phyloP scores from a whole-genome alignment of 2,329 filamentous ascomycete species.

The Paracorniculantispora psalliotae region DNA sequence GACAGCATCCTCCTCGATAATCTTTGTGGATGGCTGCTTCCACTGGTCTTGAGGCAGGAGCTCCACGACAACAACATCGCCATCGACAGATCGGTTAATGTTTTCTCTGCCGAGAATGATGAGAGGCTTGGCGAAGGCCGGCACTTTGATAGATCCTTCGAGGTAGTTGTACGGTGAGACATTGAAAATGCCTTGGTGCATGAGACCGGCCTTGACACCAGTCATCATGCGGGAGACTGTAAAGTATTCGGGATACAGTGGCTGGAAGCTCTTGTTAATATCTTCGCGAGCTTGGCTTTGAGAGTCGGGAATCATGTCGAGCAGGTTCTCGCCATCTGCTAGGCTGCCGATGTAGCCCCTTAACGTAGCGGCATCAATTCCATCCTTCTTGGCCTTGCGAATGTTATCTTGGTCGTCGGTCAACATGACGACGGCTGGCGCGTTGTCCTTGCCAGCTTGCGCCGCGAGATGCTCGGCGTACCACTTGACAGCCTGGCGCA shows the following conservation, averaged over 20 bases:
- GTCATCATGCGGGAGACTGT: slow-evolving; percentile 92
- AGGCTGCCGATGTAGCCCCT: slow-evolving; percentile 77
- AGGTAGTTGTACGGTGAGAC: slow-evolving; percentile 98
- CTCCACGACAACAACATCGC: slow-evolving; percentile 89
- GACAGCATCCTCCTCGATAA: slow-evolving; percentile 87
- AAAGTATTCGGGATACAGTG: slow-evolving; percentile 86
- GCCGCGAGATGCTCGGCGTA: slow-evolving; percentile 77
- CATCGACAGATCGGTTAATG: slow-evolving; percentile 89
- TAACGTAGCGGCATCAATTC: slow-evolving; percentile 63
- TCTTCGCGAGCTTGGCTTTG: slow-evolving; percentile 58
- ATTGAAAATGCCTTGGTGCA: slow-evolving; percentile 94
- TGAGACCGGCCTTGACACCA: slow-evolving; percentile 76
- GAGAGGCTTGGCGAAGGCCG: slow-evolving; percentile 83
- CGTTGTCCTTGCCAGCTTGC: slow-evolving; percentile 39
- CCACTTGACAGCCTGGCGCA: slow-evolving; percentile 82
- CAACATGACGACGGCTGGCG: slow-evolving; percentile 83
- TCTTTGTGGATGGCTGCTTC: slow-evolving; percentile 93
- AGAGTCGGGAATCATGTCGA: slow-evolving; percentile 88
- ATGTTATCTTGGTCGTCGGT: slow-evolving; percentile 89
- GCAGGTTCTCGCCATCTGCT: slow-evolving; percentile 74
- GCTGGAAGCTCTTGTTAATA: slow-evolving; percentile 55
- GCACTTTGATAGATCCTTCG: slow-evolving; percentile 85
- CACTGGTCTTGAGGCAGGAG: slow-evolving; percentile 91
- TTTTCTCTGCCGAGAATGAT: slow-evolving; percentile 89
- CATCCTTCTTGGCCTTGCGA: slow-evolving; percentile 71